Base-by-base conservation (phyloP, 371 early-diverging fungal species). In the Chytridiales sp. region DNA sequence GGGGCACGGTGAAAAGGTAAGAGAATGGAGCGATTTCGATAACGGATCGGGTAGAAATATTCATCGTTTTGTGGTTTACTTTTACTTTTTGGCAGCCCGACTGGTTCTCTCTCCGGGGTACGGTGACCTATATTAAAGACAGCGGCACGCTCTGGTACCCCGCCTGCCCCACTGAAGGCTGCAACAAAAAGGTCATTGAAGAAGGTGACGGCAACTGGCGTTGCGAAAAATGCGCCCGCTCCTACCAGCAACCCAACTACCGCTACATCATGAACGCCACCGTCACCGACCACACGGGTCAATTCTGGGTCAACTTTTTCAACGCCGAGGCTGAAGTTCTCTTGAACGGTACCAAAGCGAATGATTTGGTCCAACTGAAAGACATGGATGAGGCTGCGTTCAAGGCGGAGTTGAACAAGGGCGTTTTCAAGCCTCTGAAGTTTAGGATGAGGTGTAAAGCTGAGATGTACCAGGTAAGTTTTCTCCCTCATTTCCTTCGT, bases 181-280 rank as follows among this genome's bases (percentile, higher is more conserved):
- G 98, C 72, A 88, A 82, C 64, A 97, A 97, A 76, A 98, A 97
- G 83, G 83, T 93, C 38, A 73, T 75, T 17, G 76, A 84, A 40
- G 84, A 85, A 27, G 70, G 56, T 4, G 74, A 64, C 21, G 57
- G 60, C 44, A 70, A 68, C 38, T 98, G 94, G 95, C 73, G 91
- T 40, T 99, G 99, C 70, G 97, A 95, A 61, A 94, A 92, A 67
- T 97, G 98, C 71, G 76, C 86, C 61, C 78, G 77, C 53, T 61
- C 72, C 1, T 86, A 68, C 61, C 81, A 81, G 1, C 68, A 67
- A 0, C 94, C 94, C 4, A 73, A 82, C 0, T 90, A 91, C 76
- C 74, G 91, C 79, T 98, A 94, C 68, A 84, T 97, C 43, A 66
- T 91, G 59, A 76, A 82, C 2, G 40, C 87, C 38, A 83, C 80